Evolutionary conservation across 768 basidiomycete species (phyloP).

Genomic region (Termitomyces eurrhizus): DNA sequence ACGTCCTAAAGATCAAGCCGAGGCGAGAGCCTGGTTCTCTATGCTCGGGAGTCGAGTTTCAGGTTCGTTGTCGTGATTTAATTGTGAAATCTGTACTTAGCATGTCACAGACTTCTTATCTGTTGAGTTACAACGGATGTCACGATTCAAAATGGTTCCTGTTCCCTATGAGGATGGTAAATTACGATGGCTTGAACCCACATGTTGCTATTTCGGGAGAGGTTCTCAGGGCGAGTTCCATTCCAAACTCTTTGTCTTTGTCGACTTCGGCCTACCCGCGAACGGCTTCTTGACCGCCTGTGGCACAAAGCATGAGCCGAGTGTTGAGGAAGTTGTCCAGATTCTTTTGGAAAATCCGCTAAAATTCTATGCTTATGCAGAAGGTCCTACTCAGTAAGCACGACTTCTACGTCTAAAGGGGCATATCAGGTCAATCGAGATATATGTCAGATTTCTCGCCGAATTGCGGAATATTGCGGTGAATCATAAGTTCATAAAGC

Average conservation of each 20-base stretch:
- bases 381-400: slow-evolving; percentile 63
- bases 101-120: slow-evolving; percentile 49
- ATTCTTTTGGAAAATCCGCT: slow-evolving; percentile 67
- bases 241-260: slow-evolving; percentile 80
- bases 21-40: slow-evolving; percentile 66
- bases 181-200: slow-evolving; percentile 52
- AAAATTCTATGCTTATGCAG: slow-evolving; percentile 67
- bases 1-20: slow-evolving; percentile 50
- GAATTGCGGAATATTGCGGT: slow-evolving; percentile 88
- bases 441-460: slow-evolving; percentile 58
- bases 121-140: slow-evolving; percentile 53
- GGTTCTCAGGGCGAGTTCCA: slow-evolving; percentile 56
- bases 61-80: slow-evolving; percentile 35
- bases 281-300: slow-evolving; percentile 84
- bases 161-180: slow-evolving; percentile 29
- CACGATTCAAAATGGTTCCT: slow-evolving; percentile 65
- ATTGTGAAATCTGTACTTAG: not conserved
- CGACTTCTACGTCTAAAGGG: not conserved
- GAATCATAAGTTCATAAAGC: slow-evolving; percentile 55
- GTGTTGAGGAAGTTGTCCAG: slow-evolving; percentile 73
- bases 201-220: slow-evolving; percentile 66
- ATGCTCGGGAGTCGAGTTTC: slow-evolving; percentile 59
- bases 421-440: not conserved
- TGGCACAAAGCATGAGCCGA: slow-evolving; percentile 86
- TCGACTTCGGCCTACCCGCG: slow-evolving; percentile 81